Conservation (phyloP, 2,329 filamentous ascomycete genomes). For the Berkeleyomyces basicola region DNA sequence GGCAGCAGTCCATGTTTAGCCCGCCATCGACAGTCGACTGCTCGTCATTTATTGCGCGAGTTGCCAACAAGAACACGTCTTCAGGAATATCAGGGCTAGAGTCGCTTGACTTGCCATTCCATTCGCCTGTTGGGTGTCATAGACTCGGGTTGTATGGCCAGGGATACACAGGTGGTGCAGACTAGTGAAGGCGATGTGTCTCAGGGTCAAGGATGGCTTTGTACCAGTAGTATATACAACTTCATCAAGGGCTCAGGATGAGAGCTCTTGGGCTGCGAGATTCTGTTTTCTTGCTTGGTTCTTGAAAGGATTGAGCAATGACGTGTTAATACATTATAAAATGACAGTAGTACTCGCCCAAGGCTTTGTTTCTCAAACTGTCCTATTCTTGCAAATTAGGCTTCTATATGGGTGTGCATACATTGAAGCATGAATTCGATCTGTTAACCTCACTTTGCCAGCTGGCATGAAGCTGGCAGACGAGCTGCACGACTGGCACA, state of each 20-base stretch:
- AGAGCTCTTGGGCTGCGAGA: background rate
- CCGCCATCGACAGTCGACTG: background rate
- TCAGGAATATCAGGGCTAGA: background rate
- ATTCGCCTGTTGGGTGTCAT: background rate
- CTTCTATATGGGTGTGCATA: no score
- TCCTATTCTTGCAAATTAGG: no score
- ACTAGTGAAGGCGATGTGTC: no score
- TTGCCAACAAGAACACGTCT: background rate
- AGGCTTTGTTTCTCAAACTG: no score
- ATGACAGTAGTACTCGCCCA: no score
- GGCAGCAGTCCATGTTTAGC: background rate
- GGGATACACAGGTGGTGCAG: no score
- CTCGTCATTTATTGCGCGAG: slow-evolving; percentile 3
- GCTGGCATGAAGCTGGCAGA: no score
- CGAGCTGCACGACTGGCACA: no score
- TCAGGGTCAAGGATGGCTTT: no score
- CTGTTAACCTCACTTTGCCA: no score
- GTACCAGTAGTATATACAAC: background rate
- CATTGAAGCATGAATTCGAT: no score
- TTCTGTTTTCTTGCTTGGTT: background rate
- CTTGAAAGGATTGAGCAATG: background rate
- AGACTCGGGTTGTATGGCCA: no score
- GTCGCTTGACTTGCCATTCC: background rate
- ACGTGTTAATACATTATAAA: background rate
- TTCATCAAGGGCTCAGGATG: background rate